Evolutionary conservation across 1,284 basidiomycete species (phyloP), one percentile per base, ranked within the genome.

Genomic region (Marasmius fiardii): DNA sequence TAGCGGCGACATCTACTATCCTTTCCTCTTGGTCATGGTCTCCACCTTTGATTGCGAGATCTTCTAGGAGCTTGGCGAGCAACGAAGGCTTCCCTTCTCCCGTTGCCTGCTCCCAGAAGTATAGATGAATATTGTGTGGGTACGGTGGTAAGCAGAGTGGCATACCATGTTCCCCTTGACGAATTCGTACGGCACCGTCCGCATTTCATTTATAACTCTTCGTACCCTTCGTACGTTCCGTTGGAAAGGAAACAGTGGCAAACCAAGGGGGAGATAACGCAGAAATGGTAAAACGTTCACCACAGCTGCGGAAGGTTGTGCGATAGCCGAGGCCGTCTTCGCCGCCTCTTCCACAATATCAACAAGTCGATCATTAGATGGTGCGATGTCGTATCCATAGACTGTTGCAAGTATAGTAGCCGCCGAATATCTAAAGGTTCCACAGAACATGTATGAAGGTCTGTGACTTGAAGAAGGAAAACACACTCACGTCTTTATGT

Each of bases 271-370:
- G 8, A 33, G 67, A 48, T 65, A 57, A 26, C 61, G 62, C 37
- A 70, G 58, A n/a, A 64, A 57, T 7, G 66, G 66, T 20, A 67
- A 52, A 2, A 61, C 31, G 55, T 69, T 66, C 10, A 68, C 64
- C 5, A 65, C 54, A 16, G 54, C 58, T 2, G 62, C 53, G 2
- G 65, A 67, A 0, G 66, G 65, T 6, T 63, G 52, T 8, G 61
- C 43, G 3, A 53, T 33, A 23, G 62, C 57, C 2, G 52, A 35
- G 4, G 65, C 21, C 12, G 47, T 60, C 2, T 53, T 41, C 0
- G 62, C 52, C 3, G 63, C 60, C 0, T 53, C 31, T 52, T 69
- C 65, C 5, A 64, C 63, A 10, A 67, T 41, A 1, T 45, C n/a
- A 11, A 68, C 61, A 31, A 64, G 64, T 23, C 55, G 57, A 41